These are phyloP conservation scores for Umbelopsis sp. DNA, from an alignment of 371 early-diverging fungal genomes.

Conservation along the genomic window DNA sequence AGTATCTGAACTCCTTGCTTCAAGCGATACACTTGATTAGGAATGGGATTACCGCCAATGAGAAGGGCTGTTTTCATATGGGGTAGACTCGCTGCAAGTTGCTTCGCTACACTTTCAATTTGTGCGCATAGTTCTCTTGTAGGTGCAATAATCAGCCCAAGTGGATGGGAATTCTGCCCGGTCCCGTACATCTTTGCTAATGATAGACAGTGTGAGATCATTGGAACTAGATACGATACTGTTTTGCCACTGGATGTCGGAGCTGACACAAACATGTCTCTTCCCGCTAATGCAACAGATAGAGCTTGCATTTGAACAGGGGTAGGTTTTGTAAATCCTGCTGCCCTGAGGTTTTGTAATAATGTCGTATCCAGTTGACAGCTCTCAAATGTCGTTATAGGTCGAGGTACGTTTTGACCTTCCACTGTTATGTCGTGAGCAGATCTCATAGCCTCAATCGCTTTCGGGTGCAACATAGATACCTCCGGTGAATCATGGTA, in stretches of 20 bases:
- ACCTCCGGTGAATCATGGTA: slow-evolving; percentile 50
- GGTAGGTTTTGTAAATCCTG: slow-evolving; percentile 53
- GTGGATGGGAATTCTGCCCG: slow-evolving; percentile 51
- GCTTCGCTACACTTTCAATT: slow-evolving; percentile 51
- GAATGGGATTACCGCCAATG: slow-evolving; percentile 58
- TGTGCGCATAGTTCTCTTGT: slow-evolving; percentile 60
- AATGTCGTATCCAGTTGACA: slow-evolving; percentile 47
- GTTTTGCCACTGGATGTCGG: slow-evolving; percentile 75
- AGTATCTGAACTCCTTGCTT: slow-evolving; percentile 61
- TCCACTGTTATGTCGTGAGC: slow-evolving; percentile 47
- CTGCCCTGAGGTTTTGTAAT: slow-evolving; percentile 39
- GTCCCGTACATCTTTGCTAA: slow-evolving; percentile 41
- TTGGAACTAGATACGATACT: slow-evolving; percentile 55
- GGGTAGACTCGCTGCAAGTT: slow-evolving; percentile 44
- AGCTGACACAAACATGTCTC: slow-evolving; percentile 72
- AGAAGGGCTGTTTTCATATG: slow-evolving; percentile 61
- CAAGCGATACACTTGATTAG: slow-evolving; percentile 57
- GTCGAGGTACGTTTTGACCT: slow-evolving; percentile 54
- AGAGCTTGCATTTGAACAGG: slow-evolving; percentile 72
- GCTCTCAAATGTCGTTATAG: slow-evolving; percentile 53
- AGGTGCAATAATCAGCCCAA: slow-evolving; percentile 60
- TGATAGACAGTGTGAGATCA: slow-evolving; percentile 54
- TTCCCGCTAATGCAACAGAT: slow-evolving; percentile 64
- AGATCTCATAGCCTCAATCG: slow-evolving; percentile 39
- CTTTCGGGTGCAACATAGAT: slow-evolving; percentile 29